Evolutionary conservation across 257 asterid genomes (phyloP), one percentile per base, ranked within the genome.

Genomic region (Galeopsis tetrahit): DNA sequence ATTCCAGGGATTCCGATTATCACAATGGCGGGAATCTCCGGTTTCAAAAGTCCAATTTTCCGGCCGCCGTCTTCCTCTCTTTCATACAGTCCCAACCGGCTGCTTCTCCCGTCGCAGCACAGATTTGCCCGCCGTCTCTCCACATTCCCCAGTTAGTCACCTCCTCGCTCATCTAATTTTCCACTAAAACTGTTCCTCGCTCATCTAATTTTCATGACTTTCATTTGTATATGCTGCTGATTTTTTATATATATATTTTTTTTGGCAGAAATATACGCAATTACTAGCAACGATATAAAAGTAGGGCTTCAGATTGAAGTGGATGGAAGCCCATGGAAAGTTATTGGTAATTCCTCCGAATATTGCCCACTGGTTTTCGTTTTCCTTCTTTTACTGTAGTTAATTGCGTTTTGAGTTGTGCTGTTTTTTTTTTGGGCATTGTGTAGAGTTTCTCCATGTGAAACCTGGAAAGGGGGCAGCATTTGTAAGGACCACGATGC

Each of bases 401-500:
- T 3, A 7, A n/a, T 65, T 65, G 69, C 21, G 11, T 49, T 55
- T 35, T 53, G 2, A 2, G 6, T 64, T 48, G 51, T 53, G 51
- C 60, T 69, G 60, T 75, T 40, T 32, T 74, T 51, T 53, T 17
- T 48, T n/a, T 53, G 75, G 60, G 79, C 55, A 69, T 65, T 82
- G 40, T 70, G 63, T 74, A 94, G 99, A 92, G 84, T 92, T 95
- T 82, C 97, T 92, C 73, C 98, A 92, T 78, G 97, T 95, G 39
- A 95, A 95, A 81, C 98, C 97, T 80, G 99, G 99, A 32, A 95
- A 92, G 74, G 98, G 98, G 49, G 98, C 99, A 21, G 97, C 99
- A 33, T 92, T 80, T 81, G 97, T 95, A 9, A 86, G 99, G 83
- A 95, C 96, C 63, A 94, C 97, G 0, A 48, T 94, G 81, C 85